Percentiles rank a stretch among this genome's conserved stretches.
Conservation (phyloP, 176 grass and related monocot genomes). For the Sorghum bicolor region Sorghum_bicolor_NCBIv3 NC_012872.2:72158501-72159000, state of each 20-base stretch:
- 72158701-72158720: slow-evolving; percentile 97
- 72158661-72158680: not conserved
- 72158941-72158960: slow-evolving; percentile 68
- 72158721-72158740: slow-evolving; percentile 64
- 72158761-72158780: not conserved
- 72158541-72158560: slow-evolving; percentile 99
- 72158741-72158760: slow-evolving; percentile 66
- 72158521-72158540: slow-evolving; percentile 33
- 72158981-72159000: slow-evolving; percentile 95
- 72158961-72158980: slow-evolving; percentile 88
- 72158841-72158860: slow-evolving; percentile 89
- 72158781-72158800: not conserved
- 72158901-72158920: not conserved
- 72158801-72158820: slow-evolving; percentile 21
- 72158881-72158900: not conserved
- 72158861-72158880: slow-evolving; percentile 81
- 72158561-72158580: slow-evolving; percentile 97
- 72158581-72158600: slow-evolving; percentile 84
- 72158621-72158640: not conserved
- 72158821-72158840: slow-evolving; percentile 82
- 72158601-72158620: slow-evolving; percentile 3
- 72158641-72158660: slow-evolving; percentile 12
- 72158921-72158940: not conserved
- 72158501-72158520: slow-evolving; percentile 7
- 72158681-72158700: slow-evolving; percentile 55